phyloP scores from a whole-genome alignment of 768 basidiomycete species.

The Epithele typhae region DNA sequence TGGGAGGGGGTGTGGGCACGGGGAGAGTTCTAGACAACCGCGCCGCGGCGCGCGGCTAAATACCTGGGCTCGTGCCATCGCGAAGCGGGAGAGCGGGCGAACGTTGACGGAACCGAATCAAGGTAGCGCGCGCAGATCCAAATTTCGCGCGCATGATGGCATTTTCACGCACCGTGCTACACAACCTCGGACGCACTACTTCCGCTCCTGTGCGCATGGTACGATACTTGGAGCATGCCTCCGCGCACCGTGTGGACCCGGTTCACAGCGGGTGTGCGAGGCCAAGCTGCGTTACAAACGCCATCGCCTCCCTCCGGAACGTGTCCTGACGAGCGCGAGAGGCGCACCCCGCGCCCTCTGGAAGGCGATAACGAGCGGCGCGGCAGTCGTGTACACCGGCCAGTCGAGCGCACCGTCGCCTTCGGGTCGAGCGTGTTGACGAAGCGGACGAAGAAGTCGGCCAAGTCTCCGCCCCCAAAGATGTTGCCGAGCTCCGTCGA shows the following conservation, averaged over 20 bases:
- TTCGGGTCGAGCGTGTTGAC: constrained; percentile 40
- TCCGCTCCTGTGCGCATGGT: no score
- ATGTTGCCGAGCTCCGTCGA: constrained; percentile 38
- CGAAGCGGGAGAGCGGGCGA: no score
- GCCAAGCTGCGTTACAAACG: background rate
- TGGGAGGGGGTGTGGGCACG: background rate
- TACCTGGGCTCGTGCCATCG: background rate
- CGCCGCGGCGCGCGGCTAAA: background rate
- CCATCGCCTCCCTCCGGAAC: constrained; percentile 36
- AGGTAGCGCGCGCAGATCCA: no score
- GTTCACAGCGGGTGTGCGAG: background rate
- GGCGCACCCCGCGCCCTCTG: constrained; percentile 28
- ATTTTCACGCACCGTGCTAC: no score
- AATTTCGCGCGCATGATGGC: no score
- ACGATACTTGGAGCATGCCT: no score
- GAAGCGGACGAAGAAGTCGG: constrained; percentile 43
- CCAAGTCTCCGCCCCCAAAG: constrained; percentile 39
- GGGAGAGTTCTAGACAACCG: background rate
- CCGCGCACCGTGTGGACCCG: no score
- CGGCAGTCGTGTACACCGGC: constrained; percentile 37
- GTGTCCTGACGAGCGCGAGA: constrained; percentile 38
- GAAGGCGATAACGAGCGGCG: constrained; percentile 39
- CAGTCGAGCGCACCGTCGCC: constrained; percentile 30
- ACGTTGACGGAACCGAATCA: no score
- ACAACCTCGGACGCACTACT: no score